Evolutionary conservation across 805 yeast genomes (phyloP).

Genomic region (Kuraishia piskuri): DNA sequence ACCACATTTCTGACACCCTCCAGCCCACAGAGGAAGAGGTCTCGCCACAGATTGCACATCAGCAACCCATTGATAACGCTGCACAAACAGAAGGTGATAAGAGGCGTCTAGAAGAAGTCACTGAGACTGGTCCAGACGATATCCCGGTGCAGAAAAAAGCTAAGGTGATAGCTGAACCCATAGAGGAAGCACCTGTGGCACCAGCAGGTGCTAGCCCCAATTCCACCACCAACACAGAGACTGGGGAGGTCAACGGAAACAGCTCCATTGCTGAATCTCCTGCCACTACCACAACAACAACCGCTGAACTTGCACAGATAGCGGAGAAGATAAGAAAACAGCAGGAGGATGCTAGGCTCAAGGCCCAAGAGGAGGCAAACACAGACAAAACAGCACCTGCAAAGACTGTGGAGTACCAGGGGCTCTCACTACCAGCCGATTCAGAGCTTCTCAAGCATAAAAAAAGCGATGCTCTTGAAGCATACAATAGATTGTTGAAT

Average conservation of each 20-base stretch:
- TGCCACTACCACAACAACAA: not conserved
- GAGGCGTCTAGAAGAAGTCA: not conserved
- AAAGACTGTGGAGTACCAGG: slow-evolving; percentile 17
- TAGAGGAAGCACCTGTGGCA: not conserved
- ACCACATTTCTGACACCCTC: not conserved
- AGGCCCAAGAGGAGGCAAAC: not conserved
- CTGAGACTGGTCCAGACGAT: not conserved
- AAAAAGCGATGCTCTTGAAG: slow-evolving; percentile 6
- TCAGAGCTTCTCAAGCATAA: slow-evolving; percentile 22
- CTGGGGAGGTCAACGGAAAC: not conserved
- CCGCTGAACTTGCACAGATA: not conserved
- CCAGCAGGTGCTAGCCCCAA: not conserved
- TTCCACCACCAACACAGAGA: not conserved
- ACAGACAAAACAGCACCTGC: not conserved
- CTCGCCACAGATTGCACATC: not conserved
- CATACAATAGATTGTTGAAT: slow-evolving; percentile 5
- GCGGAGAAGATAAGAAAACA: not conserved
- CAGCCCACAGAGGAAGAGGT: not conserved
- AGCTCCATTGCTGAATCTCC: not conserved
- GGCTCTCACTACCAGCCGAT: slow-evolving; percentile 23
- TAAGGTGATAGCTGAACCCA: not conserved
- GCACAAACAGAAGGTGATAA: not conserved
- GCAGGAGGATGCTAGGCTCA: not conserved
- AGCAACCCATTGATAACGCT: not conserved
- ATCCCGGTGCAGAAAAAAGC: not conserved